phyloP scores from a whole-genome alignment of 441 rosid genomes.

The Aquilaria agallochum region DNA sequence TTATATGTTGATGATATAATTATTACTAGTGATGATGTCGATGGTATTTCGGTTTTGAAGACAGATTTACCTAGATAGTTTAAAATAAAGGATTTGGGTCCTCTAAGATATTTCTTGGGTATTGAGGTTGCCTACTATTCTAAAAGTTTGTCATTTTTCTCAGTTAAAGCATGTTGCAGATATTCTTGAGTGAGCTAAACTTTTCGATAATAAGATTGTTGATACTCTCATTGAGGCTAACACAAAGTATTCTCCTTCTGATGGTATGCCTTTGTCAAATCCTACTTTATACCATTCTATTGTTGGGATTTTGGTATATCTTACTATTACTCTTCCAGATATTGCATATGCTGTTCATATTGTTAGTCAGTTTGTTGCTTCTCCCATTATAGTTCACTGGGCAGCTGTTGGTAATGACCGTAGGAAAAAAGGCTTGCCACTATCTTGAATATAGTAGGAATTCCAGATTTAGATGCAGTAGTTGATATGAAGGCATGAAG shows the following conservation, averaged over 20 bases:
- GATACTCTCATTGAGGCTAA: slow-evolving; percentile 2
- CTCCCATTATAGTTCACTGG: not conserved
- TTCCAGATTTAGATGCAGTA: no score
- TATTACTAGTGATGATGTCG: no score
- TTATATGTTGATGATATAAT: no score
- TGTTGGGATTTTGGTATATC: not conserved
- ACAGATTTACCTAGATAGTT: no score
- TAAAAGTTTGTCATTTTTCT: not conserved
- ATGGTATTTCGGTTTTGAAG: no score
- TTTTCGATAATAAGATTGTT: not conserved
- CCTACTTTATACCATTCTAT: not conserved
- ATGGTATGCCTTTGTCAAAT: not conserved
- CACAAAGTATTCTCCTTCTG: not conserved
- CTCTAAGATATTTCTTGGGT: no score
- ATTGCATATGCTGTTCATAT: slow-evolving; percentile 1
- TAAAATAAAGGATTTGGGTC: no score
- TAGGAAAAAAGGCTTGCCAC: no score
- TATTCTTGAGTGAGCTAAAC: not conserved
- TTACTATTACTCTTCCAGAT: not conserved
- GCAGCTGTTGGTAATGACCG: no score
- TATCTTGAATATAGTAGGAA: no score
- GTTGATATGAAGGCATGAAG: no score
- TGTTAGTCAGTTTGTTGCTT: not conserved
- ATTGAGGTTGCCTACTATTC: not conserved
- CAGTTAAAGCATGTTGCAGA: not conserved